Evolutionary conservation across 345 rosid species (phyloP).

Genomic region (Hypericum androsaemum): DNA sequence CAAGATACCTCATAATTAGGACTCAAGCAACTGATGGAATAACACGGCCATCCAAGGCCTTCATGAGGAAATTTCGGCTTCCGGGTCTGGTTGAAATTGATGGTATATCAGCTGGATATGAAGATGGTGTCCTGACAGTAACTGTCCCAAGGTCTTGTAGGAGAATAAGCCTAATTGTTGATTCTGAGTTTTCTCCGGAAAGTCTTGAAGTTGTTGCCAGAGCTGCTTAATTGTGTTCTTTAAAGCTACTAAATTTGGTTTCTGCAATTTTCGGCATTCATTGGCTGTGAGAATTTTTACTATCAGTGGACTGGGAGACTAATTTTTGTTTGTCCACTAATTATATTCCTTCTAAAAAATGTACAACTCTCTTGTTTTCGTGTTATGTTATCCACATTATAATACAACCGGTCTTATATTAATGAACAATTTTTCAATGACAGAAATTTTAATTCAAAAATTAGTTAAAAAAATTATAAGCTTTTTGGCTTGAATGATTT

Average conservation of each 20-base stretch:
- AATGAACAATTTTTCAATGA: too few species aligned
- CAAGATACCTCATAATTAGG: constrained; percentile 49
- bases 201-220: constrained; percentile 55
- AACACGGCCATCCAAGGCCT: constrained; percentile 31
- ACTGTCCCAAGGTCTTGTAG: constrained; percentile 39
- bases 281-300: too few species aligned
- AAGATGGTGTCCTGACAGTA: constrained; percentile 63
- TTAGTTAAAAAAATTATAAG: too few species aligned
- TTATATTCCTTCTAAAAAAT: too few species aligned
- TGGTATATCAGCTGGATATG: constrained; percentile 53
- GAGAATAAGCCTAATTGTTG: constrained; percentile 36
- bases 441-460: too few species aligned
- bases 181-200: constrained; percentile 42
- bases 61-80: constrained; percentile 59
- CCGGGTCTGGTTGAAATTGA: constrained; percentile 42
- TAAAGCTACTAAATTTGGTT: not conserved
- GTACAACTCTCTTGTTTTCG: too few species aligned
- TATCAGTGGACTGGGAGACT: too few species aligned
- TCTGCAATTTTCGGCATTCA: not conserved
- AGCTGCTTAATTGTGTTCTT: constrained; percentile 45
- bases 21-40: constrained; percentile 37
- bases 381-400: too few species aligned
- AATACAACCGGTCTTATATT: too few species aligned
- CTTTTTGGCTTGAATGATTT: too few species aligned
- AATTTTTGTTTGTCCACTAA: too few species aligned